phyloP scores from a whole-genome alignment of 2,329 filamentous ascomycete species.

The Colletotrichum sp. region DNA sequence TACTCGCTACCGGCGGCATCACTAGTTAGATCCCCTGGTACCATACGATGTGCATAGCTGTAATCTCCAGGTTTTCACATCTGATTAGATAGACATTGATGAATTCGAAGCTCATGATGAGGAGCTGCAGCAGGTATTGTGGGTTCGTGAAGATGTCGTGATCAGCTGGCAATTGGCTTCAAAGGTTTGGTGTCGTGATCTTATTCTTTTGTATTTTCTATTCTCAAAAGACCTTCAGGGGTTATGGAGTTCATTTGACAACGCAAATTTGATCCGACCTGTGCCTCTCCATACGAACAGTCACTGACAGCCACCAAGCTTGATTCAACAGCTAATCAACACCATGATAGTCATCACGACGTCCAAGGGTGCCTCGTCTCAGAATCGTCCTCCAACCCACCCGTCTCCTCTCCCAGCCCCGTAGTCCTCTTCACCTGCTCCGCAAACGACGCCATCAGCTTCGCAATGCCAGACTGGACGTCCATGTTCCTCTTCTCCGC shows the following conservation, averaged over 20 bases:
- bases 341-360: neutral
- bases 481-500: slow-evolving; percentile 16
- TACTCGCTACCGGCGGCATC: neutral
- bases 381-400: neutral
- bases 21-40: neutral
- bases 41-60: neutral
- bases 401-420: neutral
- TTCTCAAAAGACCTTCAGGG: neutral
- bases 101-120: too few relatives aligned
- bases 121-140: too few relatives aligned
- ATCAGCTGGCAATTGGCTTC: neutral
- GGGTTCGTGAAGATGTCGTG: neutral
- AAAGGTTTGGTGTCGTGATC: neutral
- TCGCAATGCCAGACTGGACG: slow-evolving; percentile 15
- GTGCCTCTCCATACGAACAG: fast-evolving
- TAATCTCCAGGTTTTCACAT: neutral
- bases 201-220: neutral
- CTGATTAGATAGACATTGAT: neutral
- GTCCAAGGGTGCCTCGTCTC: neutral
- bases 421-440: slow-evolving; percentile 11
- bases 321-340: neutral
- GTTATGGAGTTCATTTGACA: neutral
- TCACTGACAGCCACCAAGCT: neutral
- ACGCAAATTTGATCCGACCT: fast-evolving
- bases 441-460: slow-evolving; percentile 15